These are phyloP conservation scores for Diaporthe helianthi DNA, from an alignment of 2,329 filamentous ascomycete genomes.

Conservation along the genomic window DNA sequence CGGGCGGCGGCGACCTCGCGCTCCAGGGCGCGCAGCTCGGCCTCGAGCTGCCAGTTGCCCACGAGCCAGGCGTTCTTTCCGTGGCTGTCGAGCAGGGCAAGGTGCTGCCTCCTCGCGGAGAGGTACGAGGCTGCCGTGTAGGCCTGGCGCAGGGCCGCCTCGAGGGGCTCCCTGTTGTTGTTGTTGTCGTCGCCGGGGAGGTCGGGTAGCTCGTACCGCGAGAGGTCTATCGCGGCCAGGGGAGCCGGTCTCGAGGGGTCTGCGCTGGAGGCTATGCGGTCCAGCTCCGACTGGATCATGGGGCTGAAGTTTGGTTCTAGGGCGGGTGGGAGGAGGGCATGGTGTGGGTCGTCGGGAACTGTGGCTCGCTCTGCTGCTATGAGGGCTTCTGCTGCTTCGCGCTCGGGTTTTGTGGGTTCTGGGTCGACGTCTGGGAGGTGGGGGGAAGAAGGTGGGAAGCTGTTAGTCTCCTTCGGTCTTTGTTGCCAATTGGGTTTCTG, in stretches of 20 bases:
- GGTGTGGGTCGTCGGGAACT: conserved; percentile 50
- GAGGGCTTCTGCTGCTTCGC: conserved; percentile 71
- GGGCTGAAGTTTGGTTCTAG: conserved; percentile 66
- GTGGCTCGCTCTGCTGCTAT: conserved; percentile 70
- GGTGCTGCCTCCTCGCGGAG: conserved; percentile 57
- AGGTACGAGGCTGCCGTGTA: conserved; percentile 62
- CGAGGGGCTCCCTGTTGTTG: conserved; percentile 54
- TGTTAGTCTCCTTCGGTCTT: conserved; percentile 6
- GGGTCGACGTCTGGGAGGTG: conserved; percentile 75
- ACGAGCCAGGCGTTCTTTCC: conserved; percentile 94
- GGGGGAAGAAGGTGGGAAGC: conserved; percentile 19
- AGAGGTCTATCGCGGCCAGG: conserved; percentile 72
- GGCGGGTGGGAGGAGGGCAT: conserved; percentile 64
- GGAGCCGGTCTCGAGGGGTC: conserved; percentile 48
- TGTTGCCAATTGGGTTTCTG: background rate
- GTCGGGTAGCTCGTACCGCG: conserved; percentile 82
- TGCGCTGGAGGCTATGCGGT: conserved; percentile 65
- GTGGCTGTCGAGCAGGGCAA: conserved; percentile 77
- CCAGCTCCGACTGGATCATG: conserved; percentile 71
- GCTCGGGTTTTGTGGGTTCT: conserved; percentile 68
- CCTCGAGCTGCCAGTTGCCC: conserved; percentile 81
- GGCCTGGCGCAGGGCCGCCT: conserved; percentile 66
- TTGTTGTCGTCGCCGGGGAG: conserved; percentile 46
- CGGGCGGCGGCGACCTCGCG: conserved; percentile 73
- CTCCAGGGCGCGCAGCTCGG: conserved; percentile 73